Evolutionary conservation across 2,329 filamentous ascomycete species (phyloP).

Genomic region (Ceratocystis destructans): DNA sequence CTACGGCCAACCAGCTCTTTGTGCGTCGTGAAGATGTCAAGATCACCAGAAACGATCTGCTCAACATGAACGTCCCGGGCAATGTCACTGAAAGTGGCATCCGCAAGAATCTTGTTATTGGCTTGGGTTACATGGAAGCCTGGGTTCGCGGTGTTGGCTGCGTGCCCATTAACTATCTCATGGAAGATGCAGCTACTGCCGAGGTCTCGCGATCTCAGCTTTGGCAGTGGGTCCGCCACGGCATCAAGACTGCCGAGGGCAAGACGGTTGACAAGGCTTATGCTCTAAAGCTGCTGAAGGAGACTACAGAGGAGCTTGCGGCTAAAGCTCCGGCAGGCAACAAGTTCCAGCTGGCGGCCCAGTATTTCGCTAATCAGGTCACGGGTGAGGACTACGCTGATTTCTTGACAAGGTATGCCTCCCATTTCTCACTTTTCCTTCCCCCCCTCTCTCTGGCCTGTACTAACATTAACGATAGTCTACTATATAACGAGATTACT

Average conservation of each 20-base stretch:
- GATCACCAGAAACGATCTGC: slow-evolving; percentile 74
- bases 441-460: not conserved
- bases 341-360: slow-evolving; percentile 78
- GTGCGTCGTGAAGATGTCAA: slow-evolving; percentile 77
- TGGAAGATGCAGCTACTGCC: slow-evolving; percentile 96
- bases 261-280: slow-evolving; percentile 90
- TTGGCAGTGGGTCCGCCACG: slow-evolving; percentile 83
- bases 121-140: slow-evolving; percentile 95
- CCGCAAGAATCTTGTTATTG: slow-evolving; percentile 94
- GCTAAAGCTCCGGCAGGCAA: slow-evolving; percentile 70
- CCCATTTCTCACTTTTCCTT: not conserved
- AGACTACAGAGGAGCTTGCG: slow-evolving; percentile 65
- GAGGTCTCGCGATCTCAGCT: slow-evolving; percentile 90
- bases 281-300: slow-evolving; percentile 70
- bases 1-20: slow-evolving; percentile 92
- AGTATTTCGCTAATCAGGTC: slow-evolving; percentile 86
- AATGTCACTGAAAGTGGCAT: slow-evolving; percentile 88
- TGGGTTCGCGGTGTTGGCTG: slow-evolving; percentile 93
- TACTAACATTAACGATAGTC: slow-evolving; percentile 32
- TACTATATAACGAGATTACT: slow-evolving; percentile 82
- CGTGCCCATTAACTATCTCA: slow-evolving; percentile 93
- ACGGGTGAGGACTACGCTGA: slow-evolving; percentile 97
- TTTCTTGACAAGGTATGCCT: slow-evolving; percentile 68
- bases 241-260: slow-evolving; percentile 65
- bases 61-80: slow-evolving; percentile 97